A percentile compares a stretch with the other conserved stretches of the same genome.
Conservation (phyloP, 352 stramenopile species). For the Globisporangium nagaii region DNA sequence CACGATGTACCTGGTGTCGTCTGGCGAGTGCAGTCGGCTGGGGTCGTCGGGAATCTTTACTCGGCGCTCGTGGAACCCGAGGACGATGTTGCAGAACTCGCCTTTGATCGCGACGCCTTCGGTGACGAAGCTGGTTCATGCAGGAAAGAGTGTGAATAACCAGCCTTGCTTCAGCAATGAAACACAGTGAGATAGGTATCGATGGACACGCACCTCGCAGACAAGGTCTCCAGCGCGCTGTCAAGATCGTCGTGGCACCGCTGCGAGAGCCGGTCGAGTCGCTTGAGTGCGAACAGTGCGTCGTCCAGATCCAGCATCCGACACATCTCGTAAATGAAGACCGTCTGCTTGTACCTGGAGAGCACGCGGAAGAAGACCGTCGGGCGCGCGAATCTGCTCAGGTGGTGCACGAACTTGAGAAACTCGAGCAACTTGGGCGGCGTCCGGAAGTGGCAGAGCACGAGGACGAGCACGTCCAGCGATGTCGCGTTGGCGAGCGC, state of each 20-base stretch:
- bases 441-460: conserved; percentile 47
- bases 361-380: conserved; percentile 52
- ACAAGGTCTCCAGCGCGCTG: conserved; percentile 18
- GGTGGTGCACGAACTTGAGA: conserved; percentile 34
- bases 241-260: conserved; percentile 22
- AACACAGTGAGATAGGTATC: background rate
- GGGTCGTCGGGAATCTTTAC: background rate
- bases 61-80: conserved; percentile 34
- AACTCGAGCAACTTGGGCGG: conserved; percentile 27
- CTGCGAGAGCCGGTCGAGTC: conserved; percentile 53
- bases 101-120: conserved; percentile 25
- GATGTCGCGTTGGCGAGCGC: conserved; percentile 28
- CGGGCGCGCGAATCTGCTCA: conserved; percentile 17
- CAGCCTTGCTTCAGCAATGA: background rate
- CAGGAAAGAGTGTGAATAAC: background rate
- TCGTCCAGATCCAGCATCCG: conserved; percentile 59
- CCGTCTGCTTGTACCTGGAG: conserved; percentile 36
- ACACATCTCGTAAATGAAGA: conserved; percentile 64
- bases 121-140: background rate
- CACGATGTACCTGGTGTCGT: background rate
- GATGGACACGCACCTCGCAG: conserved; percentile 1
- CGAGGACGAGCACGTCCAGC: conserved; percentile 36
- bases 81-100: conserved; percentile 63
- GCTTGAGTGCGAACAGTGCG: conserved; percentile 48
- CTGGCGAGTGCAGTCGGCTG: background rate